Conservation (phyloP, 768 basidiomycete species). For the Leccinum aurantiacum region DNA sequence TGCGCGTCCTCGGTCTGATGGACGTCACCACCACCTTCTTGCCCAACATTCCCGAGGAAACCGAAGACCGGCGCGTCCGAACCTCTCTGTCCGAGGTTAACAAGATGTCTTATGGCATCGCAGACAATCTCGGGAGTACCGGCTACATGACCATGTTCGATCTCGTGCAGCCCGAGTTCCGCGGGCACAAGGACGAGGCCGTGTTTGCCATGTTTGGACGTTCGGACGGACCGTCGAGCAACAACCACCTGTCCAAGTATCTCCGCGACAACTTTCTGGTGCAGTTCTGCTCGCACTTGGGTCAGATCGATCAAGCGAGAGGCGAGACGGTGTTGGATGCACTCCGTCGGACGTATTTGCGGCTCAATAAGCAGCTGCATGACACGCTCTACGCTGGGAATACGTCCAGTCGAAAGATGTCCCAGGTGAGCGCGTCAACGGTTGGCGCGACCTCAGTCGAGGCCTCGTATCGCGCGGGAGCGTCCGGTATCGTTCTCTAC, state of each 20-base stretch:
- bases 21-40: conserved; percentile 76
- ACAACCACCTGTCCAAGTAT: conserved; percentile 76
- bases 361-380: conserved; percentile 79
- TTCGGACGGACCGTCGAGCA: conserved; percentile 52
- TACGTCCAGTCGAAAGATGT: conserved; percentile 64
- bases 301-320: conserved; percentile 36
- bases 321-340: conserved; percentile 68
- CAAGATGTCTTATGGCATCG: conserved; percentile 94
- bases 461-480: conserved; percentile 64
- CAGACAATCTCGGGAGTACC: conserved; percentile 81
- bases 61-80: conserved; percentile 85
- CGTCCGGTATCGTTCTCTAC: conserved; percentile 86
- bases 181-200: conserved; percentile 72
- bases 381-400: conserved; percentile 53
- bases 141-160: conserved; percentile 89
- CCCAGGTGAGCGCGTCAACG: conserved; percentile 54
- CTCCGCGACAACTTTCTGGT: conserved; percentile 77
- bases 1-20: conserved; percentile 95
- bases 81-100: conserved; percentile 88
- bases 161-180: conserved; percentile 85
- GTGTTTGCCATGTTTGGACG: conserved; percentile 97
- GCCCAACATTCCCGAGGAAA: conserved; percentile 76
- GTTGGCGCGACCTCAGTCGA: conserved; percentile 39
- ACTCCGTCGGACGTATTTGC: conserved; percentile 82
- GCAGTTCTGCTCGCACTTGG: conserved; percentile 61